Evolutionary conservation across 441 rosid species (phyloP), one percentile per base, ranked within the genome.

Genomic region (Erodium texanum): DNA sequence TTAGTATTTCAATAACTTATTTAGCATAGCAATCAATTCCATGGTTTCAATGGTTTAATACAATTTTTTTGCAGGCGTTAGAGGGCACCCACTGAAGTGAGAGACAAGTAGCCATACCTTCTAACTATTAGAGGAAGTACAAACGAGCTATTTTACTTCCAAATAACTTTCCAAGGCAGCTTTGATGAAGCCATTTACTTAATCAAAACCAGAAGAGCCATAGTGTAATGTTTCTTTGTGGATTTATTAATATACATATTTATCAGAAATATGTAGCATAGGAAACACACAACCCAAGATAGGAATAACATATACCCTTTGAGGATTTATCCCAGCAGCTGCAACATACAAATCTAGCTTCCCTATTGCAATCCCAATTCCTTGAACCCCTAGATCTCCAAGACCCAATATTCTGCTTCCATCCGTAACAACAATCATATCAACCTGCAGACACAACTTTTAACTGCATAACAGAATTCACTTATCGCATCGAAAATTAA

Each of bases 361-460:
- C 74, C 99, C 99, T 32, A 94, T 85, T 34, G 98, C 80, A 78
- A 92, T 94, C 71, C 94, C 99, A 81, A 92, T 94, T 70, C 99
- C 98, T 72, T 94, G 99, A 73, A 92, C 89, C 74, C 99, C 99
- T 68, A 94, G 88, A 80, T 94, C 99, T 75, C 99, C 99, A 78
- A 94, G 98, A 70, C 99, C 98, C 79, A 94, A 73, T 77, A 94
- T 87, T 82, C 99, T 86, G 85, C 99, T 94, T 80, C 99, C 99
- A 85, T 94, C 98, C 6, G 99, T 94, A 65, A 92, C 96, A 76
- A 94, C 99, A 82, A 94, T 89, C 99, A 94, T 94, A 86, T 94
- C 99, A 70, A 94, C 99, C 99, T 94, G 89, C 16, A 68, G 45
- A 41, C 41, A 20, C 67, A 19, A 48, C 45, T 38, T 38, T 48